These are phyloP conservation scores for Hypoxylon cercidicola DNA, from an alignment of 495 filamentous ascomycete genomes.

Conservation along the genomic window DNA sequence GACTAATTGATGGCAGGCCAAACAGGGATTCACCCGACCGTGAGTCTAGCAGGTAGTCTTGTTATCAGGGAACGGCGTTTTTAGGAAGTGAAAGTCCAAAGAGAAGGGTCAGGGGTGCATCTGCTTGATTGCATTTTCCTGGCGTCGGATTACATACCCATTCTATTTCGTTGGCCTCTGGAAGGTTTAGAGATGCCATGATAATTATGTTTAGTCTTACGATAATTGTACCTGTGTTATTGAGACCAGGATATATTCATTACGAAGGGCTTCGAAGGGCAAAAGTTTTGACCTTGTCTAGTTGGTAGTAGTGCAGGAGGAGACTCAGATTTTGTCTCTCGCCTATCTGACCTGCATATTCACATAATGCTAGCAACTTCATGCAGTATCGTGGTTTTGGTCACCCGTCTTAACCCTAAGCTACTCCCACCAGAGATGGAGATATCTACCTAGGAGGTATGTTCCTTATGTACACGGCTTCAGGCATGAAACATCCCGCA, in stretches of 20 bases:
- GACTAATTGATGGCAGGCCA: slow-evolving; percentile 39
- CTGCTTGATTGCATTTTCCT: slow-evolving; percentile 43
- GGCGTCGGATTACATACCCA: slow-evolving; percentile 46
- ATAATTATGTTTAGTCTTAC: slow-evolving; percentile 26
- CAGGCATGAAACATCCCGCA: not conserved
- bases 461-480: not conserved
- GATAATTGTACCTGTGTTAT: slow-evolving; percentile 7
- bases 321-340: not conserved
- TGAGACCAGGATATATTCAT: slow-evolving; percentile 11
- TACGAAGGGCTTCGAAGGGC: not conserved
- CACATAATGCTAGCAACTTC: not conserved
- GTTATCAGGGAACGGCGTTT: slow-evolving; percentile 32
- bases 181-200: slow-evolving; percentile 23
- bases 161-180: slow-evolving; percentile 18
- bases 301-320: slow-evolving; percentile 4
- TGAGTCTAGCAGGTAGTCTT: slow-evolving; percentile 21
- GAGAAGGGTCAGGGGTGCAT: slow-evolving; percentile 17
- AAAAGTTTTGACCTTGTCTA: not conserved
- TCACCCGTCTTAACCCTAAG: too few relatives aligned
- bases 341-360: not conserved
- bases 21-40: slow-evolving; percentile 48
- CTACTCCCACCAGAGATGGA: too few relatives aligned
- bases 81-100: slow-evolving; percentile 19
- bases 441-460: too few relatives aligned
- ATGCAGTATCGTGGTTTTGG: too few relatives aligned